Percentiles rank a stretch among this genome's conserved stretches.
phyloP scores from a whole-genome alignment of 371 early-diverging fungal species.

The Chytridiales sp. region DNA sequence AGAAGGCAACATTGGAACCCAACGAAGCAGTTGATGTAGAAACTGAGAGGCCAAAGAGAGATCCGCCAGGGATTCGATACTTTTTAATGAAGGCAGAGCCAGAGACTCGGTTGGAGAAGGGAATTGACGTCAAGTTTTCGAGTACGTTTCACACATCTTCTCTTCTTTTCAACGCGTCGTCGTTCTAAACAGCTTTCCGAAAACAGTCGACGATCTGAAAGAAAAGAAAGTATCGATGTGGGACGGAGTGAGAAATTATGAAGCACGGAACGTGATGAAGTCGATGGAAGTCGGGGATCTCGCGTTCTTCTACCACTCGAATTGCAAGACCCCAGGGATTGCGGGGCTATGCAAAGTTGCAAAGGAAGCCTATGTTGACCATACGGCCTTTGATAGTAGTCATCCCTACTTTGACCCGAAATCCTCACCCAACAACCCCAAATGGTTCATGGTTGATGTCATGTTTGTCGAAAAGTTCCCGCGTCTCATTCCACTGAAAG shows the following conservation, averaged over 20 bases:
- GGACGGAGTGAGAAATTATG: constrained; percentile 75
- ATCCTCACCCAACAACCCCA: constrained; percentile 51
- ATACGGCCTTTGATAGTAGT: constrained; percentile 60
- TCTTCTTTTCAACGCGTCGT: background rate
- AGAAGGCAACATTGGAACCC: too few relatives aligned
- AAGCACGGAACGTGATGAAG: constrained; percentile 69
- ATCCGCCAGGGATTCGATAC: constrained; percentile 30
- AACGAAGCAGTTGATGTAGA: too few relatives aligned
- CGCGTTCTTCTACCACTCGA: constrained; percentile 70
- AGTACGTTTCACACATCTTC: constrained; percentile 4
- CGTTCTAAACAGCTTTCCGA: too few relatives aligned
- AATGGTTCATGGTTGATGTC: constrained; percentile 73
- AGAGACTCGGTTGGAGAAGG: constrained; percentile 61
- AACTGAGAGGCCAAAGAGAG: too few relatives aligned
- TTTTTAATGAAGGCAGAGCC: constrained; percentile 82
- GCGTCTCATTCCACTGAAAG: constrained; percentile 55
- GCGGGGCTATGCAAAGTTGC: constrained; percentile 58
- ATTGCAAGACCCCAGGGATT: constrained; percentile 69
- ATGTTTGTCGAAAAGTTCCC: constrained; percentile 59
- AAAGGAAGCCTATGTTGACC: constrained; percentile 61
- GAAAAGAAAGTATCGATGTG: constrained; percentile 53
- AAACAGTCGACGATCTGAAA: constrained; percentile 61
- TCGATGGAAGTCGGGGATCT: constrained; percentile 59
- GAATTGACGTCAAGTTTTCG: constrained; percentile 61
- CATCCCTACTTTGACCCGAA: constrained; percentile 70